A percentile compares a stretch with the other conserved stretches of the same genome.
phyloP scores from a whole-genome alignment of 2,329 filamentous ascomycete genomes.

The Dothideomycetidae sp. region DNA sequence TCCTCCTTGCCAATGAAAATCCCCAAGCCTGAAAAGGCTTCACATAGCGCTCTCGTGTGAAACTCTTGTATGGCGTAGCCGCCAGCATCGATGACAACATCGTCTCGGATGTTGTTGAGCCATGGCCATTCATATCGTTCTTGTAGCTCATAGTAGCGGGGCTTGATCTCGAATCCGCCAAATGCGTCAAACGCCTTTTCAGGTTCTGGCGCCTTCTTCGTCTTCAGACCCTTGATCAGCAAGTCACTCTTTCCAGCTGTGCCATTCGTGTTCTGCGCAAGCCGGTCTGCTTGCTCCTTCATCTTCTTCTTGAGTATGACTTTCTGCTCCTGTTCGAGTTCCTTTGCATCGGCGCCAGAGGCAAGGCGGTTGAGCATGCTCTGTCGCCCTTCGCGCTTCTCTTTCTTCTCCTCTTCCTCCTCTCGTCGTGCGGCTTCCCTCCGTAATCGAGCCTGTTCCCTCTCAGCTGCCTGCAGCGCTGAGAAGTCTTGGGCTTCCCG shows the following conservation, averaged over 20 bases:
- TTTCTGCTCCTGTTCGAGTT: conserved; percentile 17
- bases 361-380: conserved; percentile 59
- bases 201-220: conserved; percentile 42
- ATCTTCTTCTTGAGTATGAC: conserved; percentile 42
- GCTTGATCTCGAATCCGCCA: conserved; percentile 53
- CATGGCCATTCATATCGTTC: conserved; percentile 61
- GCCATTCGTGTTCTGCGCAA: conserved; percentile 31
- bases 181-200: conserved; percentile 81
- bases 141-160: conserved; percentile 54
- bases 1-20: conserved; percentile 72
- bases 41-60: conserved; percentile 63
- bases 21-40: conserved; percentile 79
- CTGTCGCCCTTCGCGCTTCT: conserved; percentile 48
- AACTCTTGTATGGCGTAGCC: conserved; percentile 78
- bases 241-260: conserved; percentile 30
- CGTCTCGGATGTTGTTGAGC: conserved; percentile 51
- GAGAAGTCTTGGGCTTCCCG: conserved; percentile 34
- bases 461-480: conserved; percentile 41
- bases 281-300: conserved; percentile 32
- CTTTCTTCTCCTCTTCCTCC: conserved; percentile 54
- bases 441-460: conserved; percentile 49
- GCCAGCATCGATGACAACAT: conserved; percentile 55
- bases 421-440: conserved; percentile 51
- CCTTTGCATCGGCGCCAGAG: conserved; percentile 47
- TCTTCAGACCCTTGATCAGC: conserved; percentile 68